phyloP scores from a whole-genome alignment of 305 asterid species.

The Fraxinus angustifolia region DNA sequence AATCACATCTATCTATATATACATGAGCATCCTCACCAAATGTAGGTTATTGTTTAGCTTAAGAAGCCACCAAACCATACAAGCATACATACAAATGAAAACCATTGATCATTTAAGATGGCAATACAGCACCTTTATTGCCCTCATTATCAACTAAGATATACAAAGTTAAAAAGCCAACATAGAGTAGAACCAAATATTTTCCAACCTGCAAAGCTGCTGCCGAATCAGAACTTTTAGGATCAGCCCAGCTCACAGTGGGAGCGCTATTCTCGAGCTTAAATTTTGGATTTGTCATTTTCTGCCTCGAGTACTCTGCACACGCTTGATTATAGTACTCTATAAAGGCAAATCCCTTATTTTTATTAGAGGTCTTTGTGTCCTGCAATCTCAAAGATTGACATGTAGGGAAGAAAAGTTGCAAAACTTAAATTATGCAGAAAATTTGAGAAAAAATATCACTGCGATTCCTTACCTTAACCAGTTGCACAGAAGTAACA shows the following conservation, averaged over 20 bases:
- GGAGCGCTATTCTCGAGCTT: conserved; percentile 52
- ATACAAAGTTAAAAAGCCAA: background rate
- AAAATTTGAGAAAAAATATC: background rate
- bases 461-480: conserved; percentile 29
- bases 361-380: conserved; percentile 38
- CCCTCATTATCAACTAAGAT: background rate
- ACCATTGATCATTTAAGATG: background rate
- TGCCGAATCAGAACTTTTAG: conserved; percentile 44
- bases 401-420: background rate
- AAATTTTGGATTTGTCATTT: conserved; percentile 41
- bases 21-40: background rate
- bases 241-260: conserved; percentile 63
- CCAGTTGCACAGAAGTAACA: conserved; percentile 36
- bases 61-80: background rate
- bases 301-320: conserved; percentile 47
- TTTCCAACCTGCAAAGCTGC: conserved; percentile 25
- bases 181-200: background rate
- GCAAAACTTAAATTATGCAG: background rate
- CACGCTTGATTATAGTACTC: conserved; percentile 54
- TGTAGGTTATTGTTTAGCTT: background rate
- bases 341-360: conserved; percentile 51
- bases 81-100: background rate
- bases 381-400: conserved; percentile 29
- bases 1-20: background rate
- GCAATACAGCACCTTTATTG: background rate